Evolutionary conservation across 495 filamentous ascomycete species (phyloP), one percentile per base, ranked within the genome.

Genomic region (Penicillium antarcticum): DNA sequence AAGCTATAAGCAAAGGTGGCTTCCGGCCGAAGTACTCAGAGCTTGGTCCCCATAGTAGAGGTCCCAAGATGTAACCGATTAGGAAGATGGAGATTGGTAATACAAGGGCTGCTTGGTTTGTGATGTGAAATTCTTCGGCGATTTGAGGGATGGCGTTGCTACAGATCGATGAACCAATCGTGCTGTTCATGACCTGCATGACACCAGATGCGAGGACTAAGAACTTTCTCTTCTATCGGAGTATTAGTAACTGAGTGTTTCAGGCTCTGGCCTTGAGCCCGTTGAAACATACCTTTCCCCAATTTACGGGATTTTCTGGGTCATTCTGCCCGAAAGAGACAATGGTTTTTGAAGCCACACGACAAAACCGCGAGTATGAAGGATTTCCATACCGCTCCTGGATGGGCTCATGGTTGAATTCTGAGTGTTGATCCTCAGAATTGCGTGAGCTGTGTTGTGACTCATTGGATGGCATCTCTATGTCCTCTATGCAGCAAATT

Each of bases 61-160:
- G 84, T 0, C 84, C 86, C 19, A 85, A 53, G 26, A 84, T 72
- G 54, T 87, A 88, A 19, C 86, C 88, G 26, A 89, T 73, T 0
- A 91, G 71, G 50, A 82, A 92, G 5, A 88, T 80, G 0, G 87
- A 89, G 9, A 87, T 87, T 1, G 88, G 88, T 2, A 92, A 74
- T n/a, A 88, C 82, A 10, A 83, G 71, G 14, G 79, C 71, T 37
- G 70, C 67, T 37, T 84, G 60, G 32, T 80, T 77, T 2, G 73
- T 76, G 45, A 89, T 68, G 44, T 75, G 48, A 69, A 84, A 90
- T 48, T 85, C 74, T 7, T 66, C 55, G 0, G 76, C 67, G 14
- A 88, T 86, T 42, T 73, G 78, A 4, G 72, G 73, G 35, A 80
- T 81, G 35, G 81, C 80, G 56, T 81, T 85, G 48, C 81, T 81